Evolutionary conservation across 2,329 filamentous ascomycete species (phyloP).

Genomic region (Aspergillus pseudoglaucus): DNA sequence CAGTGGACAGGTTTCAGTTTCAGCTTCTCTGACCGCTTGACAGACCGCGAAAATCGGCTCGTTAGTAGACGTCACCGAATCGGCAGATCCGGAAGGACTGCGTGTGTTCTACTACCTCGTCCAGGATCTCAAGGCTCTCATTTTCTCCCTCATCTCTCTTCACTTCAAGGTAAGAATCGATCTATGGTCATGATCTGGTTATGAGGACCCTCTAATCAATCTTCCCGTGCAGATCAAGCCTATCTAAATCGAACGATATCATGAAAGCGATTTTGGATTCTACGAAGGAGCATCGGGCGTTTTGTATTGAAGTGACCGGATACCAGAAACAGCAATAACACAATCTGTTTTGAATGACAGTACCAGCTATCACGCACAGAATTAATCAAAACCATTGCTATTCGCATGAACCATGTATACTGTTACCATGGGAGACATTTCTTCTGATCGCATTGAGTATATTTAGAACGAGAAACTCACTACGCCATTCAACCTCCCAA

Average conservation of each 20-base stretch:
- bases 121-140: conserved; percentile 90
- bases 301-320: conserved; percentile 1
- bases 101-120: conserved; percentile 98
- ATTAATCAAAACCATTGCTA: too few relatives aligned
- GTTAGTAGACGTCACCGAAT: conserved; percentile 92
- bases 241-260: conserved; percentile 30
- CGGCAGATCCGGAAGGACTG: conserved; percentile 88
- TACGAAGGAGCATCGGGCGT: conserved; percentile 7
- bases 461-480: too few relatives aligned
- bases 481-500: too few relatives aligned
- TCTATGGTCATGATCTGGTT: neutral
- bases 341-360: neutral
- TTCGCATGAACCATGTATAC: neutral
- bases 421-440: neutral
- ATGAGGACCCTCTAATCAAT: neutral
- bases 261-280: neutral
- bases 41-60: conserved; percentile 98
- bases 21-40: neutral
- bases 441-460: too few relatives aligned
- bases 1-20: neutral
- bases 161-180: conserved; percentile 73
- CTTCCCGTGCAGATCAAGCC: conserved; percentile 43
- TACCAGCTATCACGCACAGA: too few relatives aligned
- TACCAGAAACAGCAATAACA: neutral
- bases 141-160: conserved; percentile 91